Evolutionary conservation across 2,329 filamentous ascomycete species (phyloP).

Genomic region (Blastomyces gilchristii): DNA sequence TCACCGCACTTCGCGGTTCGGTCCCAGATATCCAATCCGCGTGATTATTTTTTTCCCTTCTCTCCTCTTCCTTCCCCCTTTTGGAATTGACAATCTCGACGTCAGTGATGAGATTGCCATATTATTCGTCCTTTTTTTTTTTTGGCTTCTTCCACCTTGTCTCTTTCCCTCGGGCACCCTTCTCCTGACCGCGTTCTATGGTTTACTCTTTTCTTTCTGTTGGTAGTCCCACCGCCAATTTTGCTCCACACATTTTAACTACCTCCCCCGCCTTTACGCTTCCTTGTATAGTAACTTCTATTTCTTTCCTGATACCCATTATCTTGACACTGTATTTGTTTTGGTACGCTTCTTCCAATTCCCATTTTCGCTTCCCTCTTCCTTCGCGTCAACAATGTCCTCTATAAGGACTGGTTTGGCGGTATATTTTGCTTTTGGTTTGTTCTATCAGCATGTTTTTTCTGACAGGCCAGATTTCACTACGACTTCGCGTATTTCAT

Average conservation of each 20-base stretch:
- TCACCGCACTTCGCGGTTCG: slow-evolving; percentile 17
- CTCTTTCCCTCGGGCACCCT: background rate
- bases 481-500: slow-evolving; percentile 18
- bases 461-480: background rate
- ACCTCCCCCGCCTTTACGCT: background rate
- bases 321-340: slow-evolving; percentile 3
- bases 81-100: background rate
- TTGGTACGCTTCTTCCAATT: slow-evolving; percentile 9
- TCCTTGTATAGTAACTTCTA: background rate
- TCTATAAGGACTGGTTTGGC: background rate
- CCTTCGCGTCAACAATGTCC: background rate
- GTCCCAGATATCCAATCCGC: slow-evolving; percentile 14
- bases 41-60: background rate
- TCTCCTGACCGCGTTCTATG: background rate
- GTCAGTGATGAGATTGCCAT: background rate
- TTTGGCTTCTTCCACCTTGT: background rate
- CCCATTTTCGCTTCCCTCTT: slow-evolving; percentile 11
- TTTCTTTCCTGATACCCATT: slow-evolving; percentile 8
- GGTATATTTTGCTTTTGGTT: background rate
- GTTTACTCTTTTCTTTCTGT: background rate
- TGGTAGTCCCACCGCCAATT: background rate
- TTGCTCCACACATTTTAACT: background rate
- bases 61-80: slow-evolving; percentile 16
- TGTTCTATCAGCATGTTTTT: background rate
- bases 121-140: background rate